Base-by-base conservation (phyloP, 78 protist genomes). In the Planoprotostelium fungivorum region DNA sequence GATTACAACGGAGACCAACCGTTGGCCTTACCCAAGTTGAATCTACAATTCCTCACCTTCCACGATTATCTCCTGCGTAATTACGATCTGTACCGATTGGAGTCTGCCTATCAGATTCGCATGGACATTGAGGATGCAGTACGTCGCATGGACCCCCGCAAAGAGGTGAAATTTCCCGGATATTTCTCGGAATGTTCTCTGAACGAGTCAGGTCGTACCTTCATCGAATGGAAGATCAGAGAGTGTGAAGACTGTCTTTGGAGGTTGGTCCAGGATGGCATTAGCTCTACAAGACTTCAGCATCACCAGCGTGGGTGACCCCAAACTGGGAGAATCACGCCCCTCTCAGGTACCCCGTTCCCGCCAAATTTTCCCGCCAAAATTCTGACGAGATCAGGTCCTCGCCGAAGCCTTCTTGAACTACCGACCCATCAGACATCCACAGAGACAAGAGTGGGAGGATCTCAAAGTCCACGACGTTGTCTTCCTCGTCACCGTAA, bases 21-120 rank as follows among this genome's bases (percentile, higher is more conserved):
- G 35, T 90, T 97, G 34, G 95, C 99, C 38, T 92, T 97, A 35
- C 99, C 99, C 25, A 96, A 96, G 88, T 94, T 98, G 35, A 94
- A 96, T 87, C 88, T 98, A 92, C 99, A 98, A 92, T 98, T 95
- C 88, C 96, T 98, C 34, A 96, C 99, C 38, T 63, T 97, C 84
- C 88, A 94, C 63, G 99, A 98, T 91, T 98, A 98, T 89, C 94
- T 98, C 36, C 95, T 94, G 37, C 94, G 99, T 73, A 97, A 97
- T 89, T 94, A 95, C 91, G 90, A 87, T 29, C 96, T 98, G 38
- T 95, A 93, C 92, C 95, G 94, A 37, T 92, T 96, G 34, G 99
- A 97, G 89, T 25, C 96, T 34, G 89, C 97, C 0, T 95, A 96
- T 93, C 97, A 94, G 87, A 92, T 98, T 35, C 88, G 95, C 5